Conservation (phyloP, 208 protist species). For the Blechomonas ayalai region DNA sequence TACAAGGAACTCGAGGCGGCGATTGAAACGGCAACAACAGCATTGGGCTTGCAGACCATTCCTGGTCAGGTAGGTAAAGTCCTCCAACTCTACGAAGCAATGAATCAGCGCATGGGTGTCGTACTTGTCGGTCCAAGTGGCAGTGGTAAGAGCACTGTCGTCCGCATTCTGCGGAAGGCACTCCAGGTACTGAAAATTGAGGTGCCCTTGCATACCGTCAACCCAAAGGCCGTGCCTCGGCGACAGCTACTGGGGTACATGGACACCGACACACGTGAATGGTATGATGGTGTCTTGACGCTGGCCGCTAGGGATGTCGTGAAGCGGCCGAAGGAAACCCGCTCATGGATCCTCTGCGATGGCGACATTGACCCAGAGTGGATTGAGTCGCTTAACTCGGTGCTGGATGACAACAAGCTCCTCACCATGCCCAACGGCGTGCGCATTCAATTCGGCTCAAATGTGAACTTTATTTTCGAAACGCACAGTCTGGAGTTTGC, state of each 20-base stretch:
- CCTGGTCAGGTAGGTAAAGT: constrained; percentile 80
- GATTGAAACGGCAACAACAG: constrained; percentile 52
- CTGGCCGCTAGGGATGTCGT: constrained; percentile 85
- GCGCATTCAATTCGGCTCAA: constrained; percentile 92
- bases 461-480: constrained; percentile 96
- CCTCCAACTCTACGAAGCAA: constrained; percentile 91
- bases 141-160: constrained; percentile 89
- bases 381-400: constrained; percentile 99
- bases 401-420: constrained; percentile 98
- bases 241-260: constrained; percentile 93
- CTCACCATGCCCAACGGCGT: constrained; percentile 97
- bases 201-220: constrained; percentile 85
- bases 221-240: constrained; percentile 92
- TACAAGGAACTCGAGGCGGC: constrained; percentile 84
- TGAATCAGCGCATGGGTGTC: constrained; percentile 91
- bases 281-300: constrained; percentile 98
- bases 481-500: constrained; percentile 96
- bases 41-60: constrained; percentile 62
- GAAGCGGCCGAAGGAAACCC: constrained; percentile 57
- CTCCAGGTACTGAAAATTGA: constrained; percentile 64
- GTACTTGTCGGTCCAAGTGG: constrained; percentile 91
- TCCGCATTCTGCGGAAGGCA: constrained; percentile 78
- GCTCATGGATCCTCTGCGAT: constrained; percentile 94
- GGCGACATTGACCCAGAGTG: constrained; percentile 98
- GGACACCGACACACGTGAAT: constrained; percentile 96